Evolutionary conservation across 305 asterid species (phyloP).

Genomic region (Solanum hybrid): DNA sequence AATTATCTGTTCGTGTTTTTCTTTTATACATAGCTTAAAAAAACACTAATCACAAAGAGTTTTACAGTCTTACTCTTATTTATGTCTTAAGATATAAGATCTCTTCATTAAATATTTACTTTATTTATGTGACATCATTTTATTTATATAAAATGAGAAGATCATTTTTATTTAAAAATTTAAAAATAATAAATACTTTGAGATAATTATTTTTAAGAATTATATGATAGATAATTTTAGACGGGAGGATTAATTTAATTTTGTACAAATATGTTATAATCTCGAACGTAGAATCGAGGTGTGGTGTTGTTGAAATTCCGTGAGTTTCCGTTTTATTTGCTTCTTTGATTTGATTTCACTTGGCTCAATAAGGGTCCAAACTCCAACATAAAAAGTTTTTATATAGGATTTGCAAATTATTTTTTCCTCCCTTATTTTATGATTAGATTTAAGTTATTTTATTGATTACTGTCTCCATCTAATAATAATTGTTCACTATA

Average conservation of each 20-base stretch:
- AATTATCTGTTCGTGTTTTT: neutral
- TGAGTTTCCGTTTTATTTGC: neutral
- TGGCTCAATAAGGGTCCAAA: slow-evolving; percentile 14
- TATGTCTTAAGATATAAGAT: neutral
- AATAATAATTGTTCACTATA: too few species aligned
- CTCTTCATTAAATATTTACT: too few species aligned
- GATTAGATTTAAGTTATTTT: neutral
- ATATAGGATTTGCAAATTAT: neutral
- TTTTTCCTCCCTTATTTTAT: neutral
- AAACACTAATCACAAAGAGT: too few species aligned
- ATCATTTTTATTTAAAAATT: neutral
- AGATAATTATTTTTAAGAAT: neutral
- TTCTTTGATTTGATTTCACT: slow-evolving; percentile 13
- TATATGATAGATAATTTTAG: neutral
- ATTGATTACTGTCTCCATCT: neutral
- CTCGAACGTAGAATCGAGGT: neutral
- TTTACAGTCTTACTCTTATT: too few species aligned
- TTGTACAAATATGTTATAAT: neutral
- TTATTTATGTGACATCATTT: too few species aligned
- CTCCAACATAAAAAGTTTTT: neutral
- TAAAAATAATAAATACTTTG: neutral
- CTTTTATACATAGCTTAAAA: too few species aligned
- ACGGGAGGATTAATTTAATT: neutral
- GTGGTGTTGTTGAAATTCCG: slow-evolving; percentile 8
- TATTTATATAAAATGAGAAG: too few species aligned